Conservation (phyloP, 106 monocot species). For the Platanthera zijinensis region DNA sequence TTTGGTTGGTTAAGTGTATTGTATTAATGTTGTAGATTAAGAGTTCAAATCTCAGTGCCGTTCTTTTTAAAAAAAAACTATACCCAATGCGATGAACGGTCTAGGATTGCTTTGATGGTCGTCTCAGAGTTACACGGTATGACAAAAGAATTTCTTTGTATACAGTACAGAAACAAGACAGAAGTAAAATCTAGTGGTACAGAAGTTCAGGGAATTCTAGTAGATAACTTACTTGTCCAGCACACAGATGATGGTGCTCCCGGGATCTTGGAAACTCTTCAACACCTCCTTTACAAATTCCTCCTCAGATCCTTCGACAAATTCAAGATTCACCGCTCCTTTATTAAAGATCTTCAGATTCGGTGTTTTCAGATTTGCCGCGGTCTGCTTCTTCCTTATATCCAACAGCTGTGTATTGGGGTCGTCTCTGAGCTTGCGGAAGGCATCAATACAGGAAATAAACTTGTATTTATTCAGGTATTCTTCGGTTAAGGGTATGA, state of each 20-base stretch:
- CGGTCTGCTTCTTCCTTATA: slow-evolving; percentile 67
- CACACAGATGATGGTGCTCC: slow-evolving; percentile 58
- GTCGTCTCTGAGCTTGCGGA: slow-evolving; percentile 59
- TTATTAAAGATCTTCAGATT: slow-evolving; percentile 68
- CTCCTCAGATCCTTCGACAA: slow-evolving; percentile 57
- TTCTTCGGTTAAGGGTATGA: slow-evolving; percentile 58
- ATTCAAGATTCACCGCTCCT: slow-evolving; percentile 51
- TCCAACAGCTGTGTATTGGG: slow-evolving; percentile 71
- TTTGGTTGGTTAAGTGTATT: too few relatives aligned
- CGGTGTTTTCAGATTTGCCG: slow-evolving; percentile 51
- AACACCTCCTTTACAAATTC: slow-evolving; percentile 53
- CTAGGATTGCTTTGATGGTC: too few relatives aligned
- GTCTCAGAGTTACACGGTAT: too few relatives aligned
- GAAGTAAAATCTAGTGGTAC: neutral
- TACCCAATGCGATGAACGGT: too few relatives aligned
- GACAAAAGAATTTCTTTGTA: too few relatives aligned
- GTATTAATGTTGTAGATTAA: too few relatives aligned
- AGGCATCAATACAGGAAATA: slow-evolving; percentile 60
- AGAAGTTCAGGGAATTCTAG: neutral
- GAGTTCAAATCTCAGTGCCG: too few relatives aligned
- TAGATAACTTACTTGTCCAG: slow-evolving; percentile 73
- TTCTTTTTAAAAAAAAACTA: too few relatives aligned
- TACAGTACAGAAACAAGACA: neutral
- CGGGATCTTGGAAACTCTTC: slow-evolving; percentile 53
- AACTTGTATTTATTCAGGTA: slow-evolving; percentile 79